Conservation (phyloP, 129 eudicot species). For the Lonicera japonica region DNA sequence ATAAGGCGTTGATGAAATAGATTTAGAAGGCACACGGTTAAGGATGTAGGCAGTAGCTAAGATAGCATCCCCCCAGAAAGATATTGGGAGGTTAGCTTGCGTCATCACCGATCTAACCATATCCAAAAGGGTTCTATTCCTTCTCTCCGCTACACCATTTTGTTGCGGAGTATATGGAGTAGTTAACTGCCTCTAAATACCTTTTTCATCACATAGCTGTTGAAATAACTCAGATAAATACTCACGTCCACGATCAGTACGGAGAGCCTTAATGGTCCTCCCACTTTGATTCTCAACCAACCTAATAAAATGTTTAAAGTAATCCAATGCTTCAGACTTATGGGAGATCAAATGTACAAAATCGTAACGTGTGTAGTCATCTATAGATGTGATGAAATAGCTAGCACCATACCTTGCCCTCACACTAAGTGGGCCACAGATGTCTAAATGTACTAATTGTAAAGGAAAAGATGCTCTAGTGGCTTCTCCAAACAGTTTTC, state of each 20-base stretch:
- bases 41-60: slow-evolving; percentile 10
- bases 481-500: slow-evolving; percentile 9
- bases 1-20: neutral
- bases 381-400: slow-evolving; percentile 9
- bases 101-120: slow-evolving; percentile 16
- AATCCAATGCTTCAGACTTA: neutral
- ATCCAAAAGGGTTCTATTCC: neutral
- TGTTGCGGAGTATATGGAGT: slow-evolving; percentile 10
- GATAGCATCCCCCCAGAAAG: slow-evolving; percentile 12
- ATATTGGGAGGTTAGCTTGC: slow-evolving; percentile 2
- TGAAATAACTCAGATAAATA: slow-evolving; percentile 5
- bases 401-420: neutral
- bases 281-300: slow-evolving; percentile 9
- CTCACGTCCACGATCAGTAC: slow-evolving; percentile 8
- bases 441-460: neutral
- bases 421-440: slow-evolving; percentile 9
- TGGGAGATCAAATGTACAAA: slow-evolving; percentile 3
- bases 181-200: neutral
- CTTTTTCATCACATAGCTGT: slow-evolving; percentile 3
- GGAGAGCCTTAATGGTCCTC: neutral
- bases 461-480: neutral
- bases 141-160: slow-evolving; percentile 15
- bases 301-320: neutral
- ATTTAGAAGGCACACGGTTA: slow-evolving; percentile 10
- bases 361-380: neutral